These are phyloP conservation scores for Xylaria bambusicola DNA, from an alignment of 495 filamentous ascomycete species.

Conservation along the genomic window DNA sequence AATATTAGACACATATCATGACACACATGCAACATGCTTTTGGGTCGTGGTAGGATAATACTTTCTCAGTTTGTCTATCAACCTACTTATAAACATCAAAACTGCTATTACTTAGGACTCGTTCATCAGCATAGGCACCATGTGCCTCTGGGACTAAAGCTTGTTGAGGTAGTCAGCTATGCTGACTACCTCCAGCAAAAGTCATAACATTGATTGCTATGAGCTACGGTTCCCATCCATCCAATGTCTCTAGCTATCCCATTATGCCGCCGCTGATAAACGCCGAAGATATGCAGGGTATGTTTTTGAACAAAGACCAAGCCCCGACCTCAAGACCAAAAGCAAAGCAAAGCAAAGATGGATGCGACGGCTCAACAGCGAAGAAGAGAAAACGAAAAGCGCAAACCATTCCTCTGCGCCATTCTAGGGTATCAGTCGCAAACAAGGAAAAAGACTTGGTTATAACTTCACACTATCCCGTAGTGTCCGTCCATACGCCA, in stretches of 20 bases:
- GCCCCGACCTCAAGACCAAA: slow-evolving; percentile 4
- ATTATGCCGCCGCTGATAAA: slow-evolving; percentile 17
- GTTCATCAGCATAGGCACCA: too few species aligned
- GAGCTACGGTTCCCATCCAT: background rate
- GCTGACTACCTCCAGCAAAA: too few species aligned
- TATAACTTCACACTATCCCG: slow-evolving; percentile 24
- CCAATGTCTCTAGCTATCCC: background rate
- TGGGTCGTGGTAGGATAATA: too few species aligned
- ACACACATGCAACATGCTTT: too few species aligned
- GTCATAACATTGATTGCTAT: background rate
- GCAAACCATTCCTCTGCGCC: slow-evolving; percentile 13
- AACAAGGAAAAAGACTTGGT: slow-evolving; percentile 10
- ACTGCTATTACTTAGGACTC: background rate
- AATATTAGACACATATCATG: too few species aligned
- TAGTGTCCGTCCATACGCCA: slow-evolving; percentile 11
- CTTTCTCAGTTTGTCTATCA: background rate
- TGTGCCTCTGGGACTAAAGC: too few species aligned
- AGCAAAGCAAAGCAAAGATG: slow-evolving; percentile 2
- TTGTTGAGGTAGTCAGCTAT: too few species aligned
- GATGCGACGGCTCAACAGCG: too few species aligned
- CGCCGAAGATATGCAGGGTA: slow-evolving; percentile 18
- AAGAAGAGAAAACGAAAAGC: slow-evolving; percentile 20
- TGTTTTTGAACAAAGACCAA: slow-evolving; percentile 11
- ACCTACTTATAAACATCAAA: background rate
- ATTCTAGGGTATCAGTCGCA: slow-evolving; percentile 25